Conservation (phyloP, 2,329 filamentous ascomycete species). For the Trichoderma asperellum region DNA sequence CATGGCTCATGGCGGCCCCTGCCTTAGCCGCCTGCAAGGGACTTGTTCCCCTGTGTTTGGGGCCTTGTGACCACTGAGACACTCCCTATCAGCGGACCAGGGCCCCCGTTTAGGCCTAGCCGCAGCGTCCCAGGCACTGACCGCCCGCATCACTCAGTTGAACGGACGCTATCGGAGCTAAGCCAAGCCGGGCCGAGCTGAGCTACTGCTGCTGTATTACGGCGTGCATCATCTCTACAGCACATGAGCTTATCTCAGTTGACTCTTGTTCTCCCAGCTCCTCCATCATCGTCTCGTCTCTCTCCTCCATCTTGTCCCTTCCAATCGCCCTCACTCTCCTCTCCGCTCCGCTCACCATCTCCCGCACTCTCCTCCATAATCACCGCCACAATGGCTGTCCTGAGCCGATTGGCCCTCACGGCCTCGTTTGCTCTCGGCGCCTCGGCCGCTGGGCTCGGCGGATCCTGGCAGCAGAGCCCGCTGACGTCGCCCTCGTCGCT, state of each 20-base stretch:
- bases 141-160: constrained; percentile 5
- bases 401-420: constrained; percentile 32
- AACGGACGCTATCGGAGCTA: not conserved
- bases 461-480: constrained; percentile 29
- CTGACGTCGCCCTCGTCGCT: constrained; percentile 23
- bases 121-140: not conserved
- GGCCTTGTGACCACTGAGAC: constrained; percentile 19
- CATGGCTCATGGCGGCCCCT: constrained; percentile 6
- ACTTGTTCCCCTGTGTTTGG: not conserved
- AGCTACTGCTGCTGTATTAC: not conserved
- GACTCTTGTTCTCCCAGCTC: constrained; percentile 6
- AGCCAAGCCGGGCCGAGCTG: not conserved
- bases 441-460: constrained; percentile 33
- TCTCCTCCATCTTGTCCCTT: not conserved
- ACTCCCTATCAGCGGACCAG: constrained; percentile 3
- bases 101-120: not conserved
- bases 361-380: not conserved
- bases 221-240: not conserved
- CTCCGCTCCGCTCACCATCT: not conserved
- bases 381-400: constrained; percentile 26
- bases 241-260: constrained; percentile 1
- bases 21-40: constrained; percentile 26
- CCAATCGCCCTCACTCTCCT: not conserved
- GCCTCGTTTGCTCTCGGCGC: constrained; percentile 37
- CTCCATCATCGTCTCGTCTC: not conserved